Evolutionary conservation across 2,329 filamentous ascomycete species (phyloP), one percentile per base, ranked within the genome.

Genomic region (Nakataea oryzae): DNA sequence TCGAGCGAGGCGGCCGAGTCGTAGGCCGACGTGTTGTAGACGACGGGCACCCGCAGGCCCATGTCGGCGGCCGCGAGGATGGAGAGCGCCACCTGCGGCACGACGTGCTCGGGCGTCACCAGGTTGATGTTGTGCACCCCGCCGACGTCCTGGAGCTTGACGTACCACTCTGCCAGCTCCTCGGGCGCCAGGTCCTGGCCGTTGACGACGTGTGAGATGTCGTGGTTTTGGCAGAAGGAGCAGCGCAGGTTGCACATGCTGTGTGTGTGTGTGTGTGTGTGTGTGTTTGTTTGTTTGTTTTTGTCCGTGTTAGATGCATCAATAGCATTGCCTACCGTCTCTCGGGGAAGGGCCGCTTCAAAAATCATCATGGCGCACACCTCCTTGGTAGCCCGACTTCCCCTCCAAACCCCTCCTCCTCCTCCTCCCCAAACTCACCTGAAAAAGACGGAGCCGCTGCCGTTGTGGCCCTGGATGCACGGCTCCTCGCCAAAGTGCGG

Each of bases 51-150:
- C 4, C 76, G 81, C 12, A 95, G 75, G 0, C 90, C 90, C 47
- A 87, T 76, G 29, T 90, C 85, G 58, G 83, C 81, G 0, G 90
- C 90, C 64, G 88, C 81, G 28, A 96, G 77, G 67, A 95, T 90
- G 17, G 86, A 87, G 34, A 95, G 76, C 1, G 84, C 89, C 12
- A 95, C 89, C 71, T 95, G 91, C 0, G 91, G 90, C 4, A 92
- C 90, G 24, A 96, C 89, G 72, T 96, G 91, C 71, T 96, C 91
- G 0, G 91, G 90, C 0, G 90, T 96, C 63, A 96, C 83, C 27
- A 93, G 83, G 72, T 96, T 95, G 79, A 96, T 93, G 71, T 95
- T 95, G 76, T 96, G 90, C n/a, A 91, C 89, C 11, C 81, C 76
- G n/a, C 90, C 91, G 2, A 90, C 81, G 30, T 90, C 80, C 71